Evolutionary conservation across 2,329 filamentous ascomycete genomes (phyloP).

Genomic region (Alternaria brassicae): DNA sequence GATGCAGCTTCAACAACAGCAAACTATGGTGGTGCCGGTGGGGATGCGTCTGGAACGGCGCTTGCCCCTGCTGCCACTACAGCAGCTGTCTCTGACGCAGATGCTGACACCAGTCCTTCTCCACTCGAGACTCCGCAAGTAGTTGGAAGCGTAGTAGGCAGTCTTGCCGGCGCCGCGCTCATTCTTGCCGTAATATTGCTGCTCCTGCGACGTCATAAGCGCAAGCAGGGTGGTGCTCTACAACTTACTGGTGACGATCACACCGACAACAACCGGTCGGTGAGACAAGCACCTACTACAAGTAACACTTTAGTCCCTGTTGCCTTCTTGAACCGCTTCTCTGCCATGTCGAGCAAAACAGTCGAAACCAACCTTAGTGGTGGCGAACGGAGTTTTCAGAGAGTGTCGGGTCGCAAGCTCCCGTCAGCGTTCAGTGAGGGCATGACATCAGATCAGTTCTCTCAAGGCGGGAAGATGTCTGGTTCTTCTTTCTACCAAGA

Average conservation of each 20-base stretch:
- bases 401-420: slow-evolving; percentile 58
- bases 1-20: slow-evolving; percentile 15
- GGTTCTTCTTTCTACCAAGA: slow-evolving; percentile 56
- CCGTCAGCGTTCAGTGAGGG: slow-evolving; percentile 58
- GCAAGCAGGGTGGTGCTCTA: slow-evolving; percentile 39
- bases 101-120: slow-evolving; percentile 21
- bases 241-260: slow-evolving; percentile 40
- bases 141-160: slow-evolving; percentile 69
- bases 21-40: slow-evolving; percentile 18
- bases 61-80: slow-evolving; percentile 23
- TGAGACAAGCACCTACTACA: slow-evolving; percentile 48
- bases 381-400: slow-evolving; percentile 55
- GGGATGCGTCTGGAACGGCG: slow-evolving; percentile 26
- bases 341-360: slow-evolving; percentile 48
- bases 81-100: slow-evolving; percentile 14
- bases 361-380: slow-evolving; percentile 47
- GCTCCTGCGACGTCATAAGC: slow-evolving; percentile 61
- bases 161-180: slow-evolving; percentile 64
- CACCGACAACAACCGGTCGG: slow-evolving; percentile 43
- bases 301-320: slow-evolving; percentile 50
- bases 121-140: slow-evolving; percentile 60
- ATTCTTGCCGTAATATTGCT: slow-evolving; percentile 60
- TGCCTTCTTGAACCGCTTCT: slow-evolving; percentile 48
- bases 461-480: slow-evolving; percentile 42
- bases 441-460: slow-evolving; percentile 52